phyloP scores from a whole-genome alignment of 2,329 filamentous ascomycete genomes.

The Aspergillus terreus region DNA sequence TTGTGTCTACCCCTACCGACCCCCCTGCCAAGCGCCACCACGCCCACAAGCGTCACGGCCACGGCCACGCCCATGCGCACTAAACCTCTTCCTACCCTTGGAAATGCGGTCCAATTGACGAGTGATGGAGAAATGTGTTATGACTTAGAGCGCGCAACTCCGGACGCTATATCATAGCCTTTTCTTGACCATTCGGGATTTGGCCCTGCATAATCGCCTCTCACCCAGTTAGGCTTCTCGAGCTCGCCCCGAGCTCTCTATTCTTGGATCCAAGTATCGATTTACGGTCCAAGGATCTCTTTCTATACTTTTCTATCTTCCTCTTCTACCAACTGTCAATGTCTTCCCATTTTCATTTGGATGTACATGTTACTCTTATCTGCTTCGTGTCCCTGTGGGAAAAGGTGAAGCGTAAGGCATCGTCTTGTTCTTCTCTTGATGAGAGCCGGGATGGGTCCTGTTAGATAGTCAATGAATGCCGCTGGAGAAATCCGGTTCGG shows the following conservation, averaged over 20 bases:
- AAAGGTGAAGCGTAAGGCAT: conserved; percentile 5
- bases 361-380: conserved; percentile 13
- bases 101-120: neutral
- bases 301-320: conserved; percentile 2
- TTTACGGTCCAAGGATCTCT: neutral
- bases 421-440: conserved; percentile 12
- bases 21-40: conserved; percentile 15
- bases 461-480: conserved; percentile 13
- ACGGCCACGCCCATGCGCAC: conserved; percentile 20
- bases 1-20: conserved; percentile 17
- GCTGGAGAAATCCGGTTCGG: conserved; percentile 8
- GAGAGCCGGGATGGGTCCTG: conserved; percentile 9
- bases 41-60: conserved; percentile 22
- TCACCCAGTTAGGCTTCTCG: neutral
- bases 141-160: neutral
- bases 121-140: neutral
- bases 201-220: neutral
- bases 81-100: conserved; percentile 1
- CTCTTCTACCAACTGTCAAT: conserved; percentile 7
- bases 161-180: neutral
- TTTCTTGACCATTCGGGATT: neutral
- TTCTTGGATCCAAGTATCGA: neutral
- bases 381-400: conserved; percentile 13
- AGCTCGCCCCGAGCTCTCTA: neutral
- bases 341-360: conserved; percentile 6